These are phyloP conservation scores for Forsythia viridissima DNA, from an alignment of 257 asterid genomes.

Conservation along the genomic window DNA sequence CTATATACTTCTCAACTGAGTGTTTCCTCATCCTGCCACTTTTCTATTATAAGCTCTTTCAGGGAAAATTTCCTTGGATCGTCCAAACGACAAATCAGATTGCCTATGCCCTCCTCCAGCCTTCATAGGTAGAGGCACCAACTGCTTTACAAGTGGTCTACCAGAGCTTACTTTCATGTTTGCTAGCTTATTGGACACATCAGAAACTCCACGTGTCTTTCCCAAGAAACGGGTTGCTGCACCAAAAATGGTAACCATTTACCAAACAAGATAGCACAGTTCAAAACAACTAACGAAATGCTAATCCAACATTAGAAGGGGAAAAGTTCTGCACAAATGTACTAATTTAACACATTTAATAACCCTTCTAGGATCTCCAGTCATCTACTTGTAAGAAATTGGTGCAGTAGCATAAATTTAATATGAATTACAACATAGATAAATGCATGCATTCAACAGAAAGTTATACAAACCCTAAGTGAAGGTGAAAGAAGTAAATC, in stretches of 20 bases:
- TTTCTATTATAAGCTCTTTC: conserved; percentile 54
- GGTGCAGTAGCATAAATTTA: neutral
- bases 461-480: neutral
- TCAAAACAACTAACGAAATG: neutral
- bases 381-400: neutral
- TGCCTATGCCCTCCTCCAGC: conserved; percentile 81
- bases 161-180: conserved; percentile 53
- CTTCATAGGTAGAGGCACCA: conserved; percentile 66
- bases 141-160: conserved; percentile 45
- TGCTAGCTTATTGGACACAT: conserved; percentile 57
- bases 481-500: neutral
- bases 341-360: neutral
- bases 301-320: neutral
- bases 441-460: neutral
- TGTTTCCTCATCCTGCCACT: conserved; percentile 41
- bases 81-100: conserved; percentile 48
- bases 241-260: neutral
- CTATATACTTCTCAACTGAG: neutral
- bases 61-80: conserved; percentile 57
- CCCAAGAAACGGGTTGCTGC: conserved; percentile 40
- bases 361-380: neutral
- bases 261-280: neutral
- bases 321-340: neutral
- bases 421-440: neutral
- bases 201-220: conserved; percentile 44